Percentiles rank a stretch among this genome's conserved stretches.
Evolutionary conservation across 2,329 filamentous ascomycete species (phyloP).

Genomic region (Cladophialophora immunda): DNA sequence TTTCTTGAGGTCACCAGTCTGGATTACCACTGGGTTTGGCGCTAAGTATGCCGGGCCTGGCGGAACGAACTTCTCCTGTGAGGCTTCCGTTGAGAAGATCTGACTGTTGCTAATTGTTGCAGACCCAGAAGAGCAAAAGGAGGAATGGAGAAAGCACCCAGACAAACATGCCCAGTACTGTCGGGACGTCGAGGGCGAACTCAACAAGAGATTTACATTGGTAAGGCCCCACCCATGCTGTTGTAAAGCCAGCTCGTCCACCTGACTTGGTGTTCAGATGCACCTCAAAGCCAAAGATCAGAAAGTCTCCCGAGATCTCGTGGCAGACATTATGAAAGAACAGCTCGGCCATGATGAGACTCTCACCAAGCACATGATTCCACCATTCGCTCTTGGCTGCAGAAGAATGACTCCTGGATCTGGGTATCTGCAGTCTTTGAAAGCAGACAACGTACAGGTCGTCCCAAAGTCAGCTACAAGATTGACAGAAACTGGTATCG

Average conservation of each 20-base stretch:
- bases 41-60: slow-evolving; percentile 36
- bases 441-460: slow-evolving; percentile 49
- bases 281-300: slow-evolving; percentile 35
- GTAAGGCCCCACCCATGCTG: slow-evolving; percentile 10
- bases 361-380: slow-evolving; percentile 57
- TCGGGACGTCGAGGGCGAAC: slow-evolving; percentile 58
- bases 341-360: slow-evolving; percentile 46
- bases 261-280: slow-evolving; percentile 26
- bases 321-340: slow-evolving; percentile 38
- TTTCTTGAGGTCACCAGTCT: slow-evolving; percentile 36
- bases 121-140: slow-evolving; percentile 37
- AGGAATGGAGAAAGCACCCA: slow-evolving; percentile 53
- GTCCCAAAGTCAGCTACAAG: slow-evolving; percentile 50
- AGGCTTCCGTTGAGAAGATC: background rate
- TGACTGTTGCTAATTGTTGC: slow-evolving; percentile 5
- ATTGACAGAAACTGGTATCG: slow-evolving; percentile 53
- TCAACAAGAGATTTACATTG: slow-evolving; percentile 61
- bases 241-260: background rate
- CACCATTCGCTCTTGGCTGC: slow-evolving; percentile 55
- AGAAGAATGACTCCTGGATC: slow-evolving; percentile 54
- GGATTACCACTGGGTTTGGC: slow-evolving; percentile 40
- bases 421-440: slow-evolving; percentile 54
- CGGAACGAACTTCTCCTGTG: slow-evolving; percentile 37
- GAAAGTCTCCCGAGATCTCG: slow-evolving; percentile 46
- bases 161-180: slow-evolving; percentile 54